A percentile compares a stretch with the other conserved stretches of the same genome.
phyloP scores from a whole-genome alignment of 2,329 filamentous ascomycete genomes.

The Leptographium lundbergii region DNA sequence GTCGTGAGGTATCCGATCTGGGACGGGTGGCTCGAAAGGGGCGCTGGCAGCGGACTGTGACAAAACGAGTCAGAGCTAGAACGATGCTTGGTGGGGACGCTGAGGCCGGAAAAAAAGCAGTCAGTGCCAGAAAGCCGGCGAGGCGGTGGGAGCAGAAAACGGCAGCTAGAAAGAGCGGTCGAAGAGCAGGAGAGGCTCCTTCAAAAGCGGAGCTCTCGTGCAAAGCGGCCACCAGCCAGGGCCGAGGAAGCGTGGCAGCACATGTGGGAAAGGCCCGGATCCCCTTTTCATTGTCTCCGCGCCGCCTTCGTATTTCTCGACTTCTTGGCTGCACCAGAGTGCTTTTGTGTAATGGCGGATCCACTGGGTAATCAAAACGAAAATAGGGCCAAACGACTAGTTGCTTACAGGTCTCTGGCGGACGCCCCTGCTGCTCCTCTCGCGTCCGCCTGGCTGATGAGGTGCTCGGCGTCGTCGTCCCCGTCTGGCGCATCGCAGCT shows the following conservation, averaged over 20 bases:
- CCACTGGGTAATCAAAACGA: not conserved
- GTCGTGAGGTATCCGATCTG: conserved; percentile 56
- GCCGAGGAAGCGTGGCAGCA: not conserved
- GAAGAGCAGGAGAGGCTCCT: not conserved
- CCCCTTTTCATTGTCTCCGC: not conserved
- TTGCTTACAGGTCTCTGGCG: not conserved
- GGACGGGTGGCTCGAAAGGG: conserved; percentile 47
- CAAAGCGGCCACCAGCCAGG: not conserved
- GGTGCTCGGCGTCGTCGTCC: conserved; percentile 18
- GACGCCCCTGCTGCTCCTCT: conserved; percentile 4
- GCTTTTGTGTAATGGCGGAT: not conserved
- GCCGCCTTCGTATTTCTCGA: not conserved
- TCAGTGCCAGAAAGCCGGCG: not conserved
- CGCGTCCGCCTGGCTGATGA: too few species aligned
- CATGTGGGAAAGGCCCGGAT: not conserved
- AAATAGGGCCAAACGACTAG: not conserved
- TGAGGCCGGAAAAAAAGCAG: not conserved
- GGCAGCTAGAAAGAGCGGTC: not conserved
- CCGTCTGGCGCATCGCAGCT: conserved; percentile 21
- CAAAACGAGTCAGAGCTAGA: not conserved
- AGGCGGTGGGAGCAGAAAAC: not conserved
- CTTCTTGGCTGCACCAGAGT: not conserved
- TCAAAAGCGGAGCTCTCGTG: not conserved
- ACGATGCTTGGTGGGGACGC: not conserved
- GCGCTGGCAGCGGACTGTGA: conserved; percentile 23